Conservation (phyloP, 257 asterid species). For the Fraxinus anomala region DNA sequence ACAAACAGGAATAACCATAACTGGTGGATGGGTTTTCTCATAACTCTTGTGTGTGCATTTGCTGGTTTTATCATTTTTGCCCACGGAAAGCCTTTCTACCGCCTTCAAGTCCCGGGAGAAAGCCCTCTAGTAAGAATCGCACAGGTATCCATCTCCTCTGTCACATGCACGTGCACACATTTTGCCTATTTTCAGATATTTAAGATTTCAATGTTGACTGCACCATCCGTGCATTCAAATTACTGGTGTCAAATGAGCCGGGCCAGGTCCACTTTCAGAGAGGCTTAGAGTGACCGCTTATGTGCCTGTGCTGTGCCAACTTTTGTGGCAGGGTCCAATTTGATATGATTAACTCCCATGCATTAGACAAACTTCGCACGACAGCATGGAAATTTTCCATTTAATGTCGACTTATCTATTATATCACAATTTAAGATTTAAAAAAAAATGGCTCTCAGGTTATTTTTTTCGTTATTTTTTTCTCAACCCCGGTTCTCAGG, state of each 20-base stretch:
- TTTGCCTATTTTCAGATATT: background rate
- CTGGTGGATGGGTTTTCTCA: slow-evolving; percentile 79
- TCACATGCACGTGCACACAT: background rate
- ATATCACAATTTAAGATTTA: background rate
- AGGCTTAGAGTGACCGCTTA: background rate
- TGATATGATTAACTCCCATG: too few relatives aligned
- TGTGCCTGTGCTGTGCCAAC: background rate
- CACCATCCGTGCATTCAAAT: background rate
- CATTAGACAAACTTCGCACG: background rate
- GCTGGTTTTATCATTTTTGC: slow-evolving; percentile 47
- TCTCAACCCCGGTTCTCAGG: slow-evolving; percentile 36
- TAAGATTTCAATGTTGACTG: background rate
- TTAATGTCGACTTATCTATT: background rate
- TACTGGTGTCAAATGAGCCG: background rate
- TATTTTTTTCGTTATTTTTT: too few relatives aligned
- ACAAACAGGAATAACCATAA: slow-evolving; percentile 40
- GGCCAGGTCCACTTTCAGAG: background rate
- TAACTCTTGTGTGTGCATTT: slow-evolving; percentile 32
- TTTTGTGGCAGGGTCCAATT: background rate
- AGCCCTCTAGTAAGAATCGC: slow-evolving; percentile 60
- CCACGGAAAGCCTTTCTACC: slow-evolving; percentile 52
- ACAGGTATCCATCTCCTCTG: slow-evolving; percentile 36
- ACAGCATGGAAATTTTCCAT: background rate
- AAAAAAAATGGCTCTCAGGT: background rate
- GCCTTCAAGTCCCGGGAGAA: slow-evolving; percentile 47